Base-by-base conservation (phyloP, 192 early-diverging fungal genomes). In the Ambispora gerdemannii region DNA sequence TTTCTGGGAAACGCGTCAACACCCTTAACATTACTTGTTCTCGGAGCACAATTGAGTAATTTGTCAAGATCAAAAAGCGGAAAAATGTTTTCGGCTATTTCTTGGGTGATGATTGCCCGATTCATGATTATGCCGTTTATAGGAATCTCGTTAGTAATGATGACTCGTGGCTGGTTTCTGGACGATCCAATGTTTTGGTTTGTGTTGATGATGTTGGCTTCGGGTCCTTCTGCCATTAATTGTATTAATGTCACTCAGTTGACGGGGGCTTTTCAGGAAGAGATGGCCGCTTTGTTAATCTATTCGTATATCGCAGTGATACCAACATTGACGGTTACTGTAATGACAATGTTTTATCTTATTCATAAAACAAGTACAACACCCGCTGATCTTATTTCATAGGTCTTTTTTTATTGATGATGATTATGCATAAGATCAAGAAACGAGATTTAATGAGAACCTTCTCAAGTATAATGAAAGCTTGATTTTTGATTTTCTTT, bases 151-250 rank as follows among this genome's bases (percentile, higher is more conserved):
- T 27, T 63, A 10, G 50, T 65, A 10, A 17, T 72, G 15, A 24
- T n/a, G 0, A 31, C 33, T 8, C 50, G 62, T 3, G 31, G 35
- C 1, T 64, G 52, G 61, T 35, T 65, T 28, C 19, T 53, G 4
- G 34, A 72, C 43, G 71, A 72, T 55, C 71, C 71, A n/a, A 72
- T 72, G 71, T 27, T 72, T 11, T 24, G 25, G 30, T 72, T 64
- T 50, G 71, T 55, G 0, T 35, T 64, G 43, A 65, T 72, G 0
- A 13, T 52, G 8, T 30, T 72, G n/a, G 62, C 71, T 3, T 32
- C 47, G 25, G 30, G 62, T 4, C 71, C 71, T 11, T 63, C 62
- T 24, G 62, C 61, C 17, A 56, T 72, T 38, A 61, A 72, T 58
- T 49, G 47, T 63, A 65, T 72, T 25, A 64, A 63, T 4, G 56